Percentiles rank a stretch among this genome's conserved stretches.
phyloP scores from a whole-genome alignment of 768 basidiomycete species.

The Tubosaeta sp. region DNA sequence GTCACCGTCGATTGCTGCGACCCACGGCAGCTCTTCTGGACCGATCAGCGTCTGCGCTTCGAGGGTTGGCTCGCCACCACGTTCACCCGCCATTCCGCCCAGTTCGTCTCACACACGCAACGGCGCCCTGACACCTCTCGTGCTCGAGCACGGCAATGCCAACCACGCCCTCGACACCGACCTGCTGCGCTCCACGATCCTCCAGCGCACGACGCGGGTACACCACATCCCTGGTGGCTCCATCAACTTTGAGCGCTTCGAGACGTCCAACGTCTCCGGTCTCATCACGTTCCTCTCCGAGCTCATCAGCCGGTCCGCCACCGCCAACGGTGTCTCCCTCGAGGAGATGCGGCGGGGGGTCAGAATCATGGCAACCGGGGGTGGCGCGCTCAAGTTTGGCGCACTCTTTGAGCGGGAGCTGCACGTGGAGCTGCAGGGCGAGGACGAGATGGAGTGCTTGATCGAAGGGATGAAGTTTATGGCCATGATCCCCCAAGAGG shows the following conservation, averaged over 20 bases:
- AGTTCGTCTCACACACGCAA: constrained; percentile 39
- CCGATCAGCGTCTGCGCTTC: constrained; percentile 41
- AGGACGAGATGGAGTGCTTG: constrained; percentile 99
- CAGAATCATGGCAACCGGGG: constrained; percentile 97
- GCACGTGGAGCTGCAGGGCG: constrained; percentile 78
- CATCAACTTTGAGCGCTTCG: constrained; percentile 95
- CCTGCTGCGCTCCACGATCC: constrained; percentile 58
- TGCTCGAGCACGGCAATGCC: constrained; percentile 48
- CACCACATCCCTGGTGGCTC: constrained; percentile 92
- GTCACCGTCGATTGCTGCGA: constrained; percentile 66
- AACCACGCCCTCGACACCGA: constrained; percentile 34
- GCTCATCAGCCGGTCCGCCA: constrained; percentile 82
- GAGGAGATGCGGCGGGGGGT: constrained; percentile 90
- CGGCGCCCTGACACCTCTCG: constrained; percentile 80
- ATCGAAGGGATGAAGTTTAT: constrained; percentile 97
- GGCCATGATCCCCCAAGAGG: constrained; percentile 93
- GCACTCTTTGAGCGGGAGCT: constrained; percentile 71
- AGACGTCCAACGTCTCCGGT: constrained; percentile 82
- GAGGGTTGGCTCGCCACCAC: constrained; percentile 28
- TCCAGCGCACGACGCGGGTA: constrained; percentile 53
- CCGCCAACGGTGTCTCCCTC: constrained; percentile 80
- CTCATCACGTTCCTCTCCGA: constrained; percentile 85
- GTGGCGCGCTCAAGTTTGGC: constrained; percentile 94
- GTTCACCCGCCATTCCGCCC: constrained; percentile 23
- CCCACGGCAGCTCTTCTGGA: constrained; percentile 51